A percentile compares a stretch with the other conserved stretches of the same genome.
Conservation (phyloP, 352 stramenopile species). For the Phytopythium cucurbitacearum region DNA sequence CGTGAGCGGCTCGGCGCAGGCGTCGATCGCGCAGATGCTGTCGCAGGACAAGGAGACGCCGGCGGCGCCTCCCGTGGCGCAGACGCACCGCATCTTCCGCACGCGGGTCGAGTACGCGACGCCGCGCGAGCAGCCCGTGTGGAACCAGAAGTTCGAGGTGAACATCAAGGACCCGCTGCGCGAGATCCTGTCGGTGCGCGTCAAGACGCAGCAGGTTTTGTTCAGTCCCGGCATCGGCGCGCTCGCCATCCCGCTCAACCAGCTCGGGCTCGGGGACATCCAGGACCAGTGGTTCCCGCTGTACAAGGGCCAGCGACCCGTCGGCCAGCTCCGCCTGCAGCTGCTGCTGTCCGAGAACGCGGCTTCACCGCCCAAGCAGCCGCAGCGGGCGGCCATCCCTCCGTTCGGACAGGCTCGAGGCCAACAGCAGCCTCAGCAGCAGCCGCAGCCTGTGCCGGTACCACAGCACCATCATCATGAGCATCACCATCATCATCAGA, state of each 20-base stretch:
- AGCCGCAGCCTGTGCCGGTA: neutral
- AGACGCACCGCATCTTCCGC: conserved; percentile 44
- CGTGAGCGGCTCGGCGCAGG: conserved; percentile 28
- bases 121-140: conserved; percentile 34
- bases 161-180: conserved; percentile 35
- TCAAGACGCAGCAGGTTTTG: conserved; percentile 66
- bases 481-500: neutral
- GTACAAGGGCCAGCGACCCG: conserved; percentile 32
- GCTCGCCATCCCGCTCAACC: conserved; percentile 48
- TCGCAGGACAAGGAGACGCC: conserved; percentile 2
- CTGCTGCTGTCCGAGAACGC: conserved; percentile 30
- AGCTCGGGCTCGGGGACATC: conserved; percentile 36
- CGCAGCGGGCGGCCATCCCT: neutral
- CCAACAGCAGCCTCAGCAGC: conserved; percentile 1
- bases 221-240: conserved; percentile 60
- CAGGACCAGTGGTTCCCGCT: conserved; percentile 60
- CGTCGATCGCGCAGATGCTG: conserved; percentile 21
- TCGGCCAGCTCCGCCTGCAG: conserved; percentile 53
- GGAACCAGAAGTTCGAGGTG: conserved; percentile 78
- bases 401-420: neutral
- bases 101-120: conserved; percentile 44
- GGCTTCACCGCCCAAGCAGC: neutral
- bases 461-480: neutral
- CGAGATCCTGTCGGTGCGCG: conserved; percentile 63
- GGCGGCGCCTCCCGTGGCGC: neutral